phyloP scores from a whole-genome alignment of 163 green algal species.

The Chlamydomonas reinhardtii region DNA sequence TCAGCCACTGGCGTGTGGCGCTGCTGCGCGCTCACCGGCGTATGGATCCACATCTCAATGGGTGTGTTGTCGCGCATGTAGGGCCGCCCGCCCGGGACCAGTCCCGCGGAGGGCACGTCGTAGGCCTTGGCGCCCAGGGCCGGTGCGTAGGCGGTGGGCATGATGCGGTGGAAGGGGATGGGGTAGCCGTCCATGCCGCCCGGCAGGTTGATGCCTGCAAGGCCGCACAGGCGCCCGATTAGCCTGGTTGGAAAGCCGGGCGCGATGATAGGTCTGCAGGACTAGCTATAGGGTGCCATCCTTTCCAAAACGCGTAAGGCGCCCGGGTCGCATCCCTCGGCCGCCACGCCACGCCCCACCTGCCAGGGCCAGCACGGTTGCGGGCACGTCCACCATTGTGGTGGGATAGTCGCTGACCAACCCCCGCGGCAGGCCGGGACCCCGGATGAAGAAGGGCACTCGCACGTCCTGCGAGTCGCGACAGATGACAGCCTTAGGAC shows the following conservation, averaged over 20 bases:
- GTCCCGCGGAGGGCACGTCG: neutral
- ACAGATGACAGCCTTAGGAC: too few species aligned
- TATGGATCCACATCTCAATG: conserved; percentile 1
- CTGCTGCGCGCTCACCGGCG: neutral
- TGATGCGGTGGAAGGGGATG: conserved; percentile 3
- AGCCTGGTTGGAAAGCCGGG: too few species aligned
- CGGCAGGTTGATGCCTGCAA: neutral
- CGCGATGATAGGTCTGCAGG: too few species aligned
- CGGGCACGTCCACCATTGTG: conserved; percentile 28
- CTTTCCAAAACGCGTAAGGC: too few species aligned
- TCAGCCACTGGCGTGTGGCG: too few species aligned
- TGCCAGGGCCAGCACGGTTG: conserved; percentile 32
- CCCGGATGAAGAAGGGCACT: conserved; percentile 59
- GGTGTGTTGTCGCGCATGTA: neutral
- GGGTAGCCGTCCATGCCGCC: neutral
- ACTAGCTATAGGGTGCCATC: too few species aligned
- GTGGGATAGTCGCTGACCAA: conserved; percentile 11
- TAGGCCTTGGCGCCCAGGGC: neutral
- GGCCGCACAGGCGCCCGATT: too few species aligned
- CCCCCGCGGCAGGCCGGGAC: conserved; percentile 23
- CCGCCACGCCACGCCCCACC: too few species aligned
- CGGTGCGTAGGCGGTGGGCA: neutral
- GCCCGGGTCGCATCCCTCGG: too few species aligned
- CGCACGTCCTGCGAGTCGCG: conserved; percentile 13
- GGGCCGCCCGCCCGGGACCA: neutral